Evolutionary conservation across 352 stramenopile genomes (phyloP), one percentile per base, ranked within the genome.

Genomic region (Globisporangium paddicum): DNA sequence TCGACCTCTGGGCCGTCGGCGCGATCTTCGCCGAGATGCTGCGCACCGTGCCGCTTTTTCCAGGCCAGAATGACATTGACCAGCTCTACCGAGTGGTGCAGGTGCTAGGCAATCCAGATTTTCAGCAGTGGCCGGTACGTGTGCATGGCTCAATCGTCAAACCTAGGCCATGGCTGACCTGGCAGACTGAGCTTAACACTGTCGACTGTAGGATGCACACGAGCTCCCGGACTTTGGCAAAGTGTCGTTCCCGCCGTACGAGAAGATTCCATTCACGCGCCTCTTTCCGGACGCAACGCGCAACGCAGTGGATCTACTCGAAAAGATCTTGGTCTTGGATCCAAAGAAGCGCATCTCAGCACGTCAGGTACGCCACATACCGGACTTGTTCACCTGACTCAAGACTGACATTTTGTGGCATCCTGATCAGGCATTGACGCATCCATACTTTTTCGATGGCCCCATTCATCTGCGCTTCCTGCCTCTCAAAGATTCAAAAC

Each of bases 1-100:
- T 92, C 28, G 84, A 94, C 60, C 78, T 94, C 71, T 94, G 84
- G 82, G 65, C 72, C 9, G 72, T 90, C 6, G 84, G 82, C 21
- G 68, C 75, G 13, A 71, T 93, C 37, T 70, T 90, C 18, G 82
- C 74, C 28, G 83, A 93, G 58, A 51, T 93, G 48, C 55, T 93
- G 47, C 68, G 73, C 30, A 60, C 72, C 18, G 75, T 75, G 19
- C 77, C 86, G 44, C 66, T 92, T 34, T 94, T 96, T 51, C 64
- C 79, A n/a, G 86, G 81, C 0, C 75, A 90, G 57, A 92, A 83
- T 53, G 81, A 93, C 63, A 79, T 93, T 37, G 82, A 94, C 58
- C 82, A 96, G 63, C 73, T 96, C 32, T 88, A 79, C 40, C 77
- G 79, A 32, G 66, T 96, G 32, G 62, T 89, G 34, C 75, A 92